A percentile compares a stretch with the other conserved stretches of the same genome.
Conservation (phyloP, 768 basidiomycete genomes). For the Lentinus tigrinus region DNA sequence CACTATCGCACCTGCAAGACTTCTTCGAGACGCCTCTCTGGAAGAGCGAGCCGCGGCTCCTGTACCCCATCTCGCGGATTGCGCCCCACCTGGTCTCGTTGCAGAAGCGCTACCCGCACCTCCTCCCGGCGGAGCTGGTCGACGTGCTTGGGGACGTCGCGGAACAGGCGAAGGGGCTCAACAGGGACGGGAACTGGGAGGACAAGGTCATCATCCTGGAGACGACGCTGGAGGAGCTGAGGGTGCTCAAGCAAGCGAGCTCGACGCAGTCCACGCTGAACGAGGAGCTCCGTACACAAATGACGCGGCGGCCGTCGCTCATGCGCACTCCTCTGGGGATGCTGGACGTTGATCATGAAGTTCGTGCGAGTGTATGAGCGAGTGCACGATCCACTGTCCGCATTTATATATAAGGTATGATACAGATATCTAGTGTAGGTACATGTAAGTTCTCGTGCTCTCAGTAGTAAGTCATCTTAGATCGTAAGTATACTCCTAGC, state of each 20-base stretch:
- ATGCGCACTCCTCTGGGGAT: not conserved
- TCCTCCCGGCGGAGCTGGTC: slow-evolving; percentile 3
- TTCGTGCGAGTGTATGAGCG: not conserved
- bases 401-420: not conserved
- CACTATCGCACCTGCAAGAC: slow-evolving; percentile 3
- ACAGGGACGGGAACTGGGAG: slow-evolving; percentile 14
- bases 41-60: slow-evolving; percentile 5
- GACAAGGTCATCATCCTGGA: slow-evolving; percentile 13
- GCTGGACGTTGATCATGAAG: not conserved
- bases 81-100: slow-evolving; percentile 11
- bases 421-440: no score
- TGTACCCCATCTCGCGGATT: slow-evolving; percentile 15
- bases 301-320: not conserved
- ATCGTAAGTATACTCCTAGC: not conserved
- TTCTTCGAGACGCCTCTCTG: slow-evolving; percentile 13
- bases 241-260: not conserved
- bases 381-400: no score
- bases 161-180: not conserved
- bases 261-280: not conserved
- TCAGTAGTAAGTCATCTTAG: not conserved
- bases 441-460: not conserved
- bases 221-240: slow-evolving; percentile 1
- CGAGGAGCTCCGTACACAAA: not conserved
- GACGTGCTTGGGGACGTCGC: slow-evolving; percentile 9
- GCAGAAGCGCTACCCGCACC: slow-evolving; percentile 1